A percentile compares a stretch with the other conserved stretches of the same genome.
These are phyloP conservation scores for Clonostachys rhizophaga DNA, from an alignment of 2,329 filamentous ascomycete species.

Conservation along the genomic window DNA sequence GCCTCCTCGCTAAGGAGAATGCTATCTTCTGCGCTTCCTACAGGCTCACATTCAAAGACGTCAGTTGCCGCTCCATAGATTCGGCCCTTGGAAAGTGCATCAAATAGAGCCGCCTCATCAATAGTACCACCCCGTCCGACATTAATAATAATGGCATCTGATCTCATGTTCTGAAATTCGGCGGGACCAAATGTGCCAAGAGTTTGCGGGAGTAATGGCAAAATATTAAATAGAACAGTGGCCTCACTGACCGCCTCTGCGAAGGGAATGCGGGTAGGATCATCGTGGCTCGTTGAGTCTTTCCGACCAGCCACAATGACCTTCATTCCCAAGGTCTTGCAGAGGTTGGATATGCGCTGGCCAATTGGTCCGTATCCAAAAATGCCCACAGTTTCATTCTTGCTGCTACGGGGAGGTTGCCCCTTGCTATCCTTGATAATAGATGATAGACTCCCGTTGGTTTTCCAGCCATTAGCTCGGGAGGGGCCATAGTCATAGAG, in stretches of 20 bases:
- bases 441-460: too few species aligned
- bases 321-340: constrained; percentile 11
- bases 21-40: constrained; percentile 4
- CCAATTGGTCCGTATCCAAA: constrained; percentile 18
- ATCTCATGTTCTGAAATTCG: constrained; percentile 8
- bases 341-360: constrained; percentile 12
- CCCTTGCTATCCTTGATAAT: background rate
- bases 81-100: constrained; percentile 16
- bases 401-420: constrained; percentile 14
- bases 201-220: constrained; percentile 11
- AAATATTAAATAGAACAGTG: constrained; percentile 13
- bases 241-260: constrained; percentile 9
- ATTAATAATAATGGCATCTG: constrained; percentile 15
- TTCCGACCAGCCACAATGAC: constrained; percentile 15
- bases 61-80: constrained; percentile 27
- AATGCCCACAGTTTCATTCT: constrained; percentile 15
- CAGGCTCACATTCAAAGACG: constrained; percentile 18
- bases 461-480: too few species aligned
- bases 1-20: background rate
- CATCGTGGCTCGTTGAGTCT: background rate
- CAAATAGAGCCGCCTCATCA: constrained; percentile 23
- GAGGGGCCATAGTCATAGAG: too few species aligned
- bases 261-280: constrained; percentile 7
- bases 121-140: constrained; percentile 24
- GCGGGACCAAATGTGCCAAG: constrained; percentile 6